These are phyloP conservation scores for Melaleuca quinquenervia DNA, from an alignment of 345 rosid species.

Conservation along the genomic window DNA sequence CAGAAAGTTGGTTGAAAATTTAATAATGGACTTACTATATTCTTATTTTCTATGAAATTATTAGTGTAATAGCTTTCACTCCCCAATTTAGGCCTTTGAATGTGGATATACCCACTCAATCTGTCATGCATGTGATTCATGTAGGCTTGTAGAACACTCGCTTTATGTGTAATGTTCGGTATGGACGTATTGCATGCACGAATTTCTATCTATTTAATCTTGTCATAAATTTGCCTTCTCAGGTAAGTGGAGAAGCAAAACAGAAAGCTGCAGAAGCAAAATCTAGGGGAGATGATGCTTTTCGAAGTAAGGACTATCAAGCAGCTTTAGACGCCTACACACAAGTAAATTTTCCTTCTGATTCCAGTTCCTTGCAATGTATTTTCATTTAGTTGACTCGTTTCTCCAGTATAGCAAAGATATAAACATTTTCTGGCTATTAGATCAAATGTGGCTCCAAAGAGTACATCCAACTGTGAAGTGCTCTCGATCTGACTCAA, in stretches of 20 bases:
- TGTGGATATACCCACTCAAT: neutral
- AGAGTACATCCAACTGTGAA: neutral
- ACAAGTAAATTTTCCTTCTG: slow-evolving; percentile 34
- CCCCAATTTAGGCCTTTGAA: neutral
- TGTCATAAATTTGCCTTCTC: neutral
- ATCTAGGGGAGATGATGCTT: slow-evolving; percentile 87
- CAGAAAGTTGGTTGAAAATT: neutral
- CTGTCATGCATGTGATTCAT: neutral
- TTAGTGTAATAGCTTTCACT: neutral
- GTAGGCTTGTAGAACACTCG: neutral
- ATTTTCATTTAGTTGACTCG: neutral
- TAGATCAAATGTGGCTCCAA: neutral
- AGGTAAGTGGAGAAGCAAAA: slow-evolving; percentile 81
- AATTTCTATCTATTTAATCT: neutral
- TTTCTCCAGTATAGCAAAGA: neutral
- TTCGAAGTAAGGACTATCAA: slow-evolving; percentile 50
- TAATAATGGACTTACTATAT: neutral
- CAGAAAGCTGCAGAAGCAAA: slow-evolving; percentile 91
- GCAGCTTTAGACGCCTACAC: slow-evolving; percentile 75
- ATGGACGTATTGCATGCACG: neutral
- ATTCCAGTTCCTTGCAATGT: neutral
- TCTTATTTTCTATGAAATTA: neutral
- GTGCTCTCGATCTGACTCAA: neutral
- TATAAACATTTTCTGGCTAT: neutral
- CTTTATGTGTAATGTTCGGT: neutral